These are phyloP conservation scores for Apiosordaria backusii DNA, from an alignment of 495 filamentous ascomycete species.

Conservation along the genomic window DNA sequence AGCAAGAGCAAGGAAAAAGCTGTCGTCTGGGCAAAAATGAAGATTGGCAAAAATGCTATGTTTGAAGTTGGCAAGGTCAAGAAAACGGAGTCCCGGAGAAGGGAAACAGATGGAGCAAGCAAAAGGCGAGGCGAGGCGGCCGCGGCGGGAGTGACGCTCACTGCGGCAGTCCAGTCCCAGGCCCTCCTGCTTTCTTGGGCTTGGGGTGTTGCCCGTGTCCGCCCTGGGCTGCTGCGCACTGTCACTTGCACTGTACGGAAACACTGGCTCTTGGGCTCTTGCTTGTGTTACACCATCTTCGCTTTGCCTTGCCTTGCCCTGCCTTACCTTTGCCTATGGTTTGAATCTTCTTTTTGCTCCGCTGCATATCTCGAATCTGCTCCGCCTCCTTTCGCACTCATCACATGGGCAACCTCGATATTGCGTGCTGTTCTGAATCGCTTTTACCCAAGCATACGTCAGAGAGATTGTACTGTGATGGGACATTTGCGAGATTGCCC, in stretches of 20 bases:
- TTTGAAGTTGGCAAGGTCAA: not conserved
- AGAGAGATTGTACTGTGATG: not conserved
- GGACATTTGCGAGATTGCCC: not conserved
- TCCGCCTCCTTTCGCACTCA: not conserved
- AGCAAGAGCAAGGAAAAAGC: not conserved
- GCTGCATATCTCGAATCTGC: not conserved
- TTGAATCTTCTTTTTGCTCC: not conserved
- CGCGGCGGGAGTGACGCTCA: slow-evolving; percentile 11
- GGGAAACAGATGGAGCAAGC: not conserved
- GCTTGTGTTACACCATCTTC: not conserved
- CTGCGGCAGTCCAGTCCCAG: slow-evolving; percentile 4
- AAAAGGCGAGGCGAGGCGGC: slow-evolving; percentile 2
- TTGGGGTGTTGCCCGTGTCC: not conserved
- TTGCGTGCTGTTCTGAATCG: not conserved
- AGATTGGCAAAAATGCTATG: not conserved
- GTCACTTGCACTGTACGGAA: slow-evolving; percentile 1
- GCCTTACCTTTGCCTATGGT: not conserved
- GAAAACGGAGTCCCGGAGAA: not conserved
- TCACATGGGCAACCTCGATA: not conserved
- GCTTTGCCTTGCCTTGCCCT: not conserved
- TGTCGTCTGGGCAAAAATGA: not conserved
- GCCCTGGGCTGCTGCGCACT: not conserved
- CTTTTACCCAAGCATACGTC: not conserved
- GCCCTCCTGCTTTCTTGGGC: not conserved
- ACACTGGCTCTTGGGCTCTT: not conserved